phyloP scores from a whole-genome alignment of 768 basidiomycete genomes.

The Paxillus ammoniavirescens region DNA sequence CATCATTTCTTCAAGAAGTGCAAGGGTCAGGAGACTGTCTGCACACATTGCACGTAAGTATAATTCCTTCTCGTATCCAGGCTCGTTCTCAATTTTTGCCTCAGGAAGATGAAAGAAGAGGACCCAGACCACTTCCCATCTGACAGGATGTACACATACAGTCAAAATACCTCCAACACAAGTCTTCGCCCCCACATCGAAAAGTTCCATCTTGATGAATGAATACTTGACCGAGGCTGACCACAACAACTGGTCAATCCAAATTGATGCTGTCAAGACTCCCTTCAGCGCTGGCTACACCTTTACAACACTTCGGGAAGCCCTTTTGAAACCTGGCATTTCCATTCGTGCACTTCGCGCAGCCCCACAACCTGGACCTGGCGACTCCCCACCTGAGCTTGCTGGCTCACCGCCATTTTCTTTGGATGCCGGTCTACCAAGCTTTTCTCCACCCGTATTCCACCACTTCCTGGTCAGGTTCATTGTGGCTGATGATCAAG shows the following conservation, averaged over 20 bases:
- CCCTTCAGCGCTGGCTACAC: neutral
- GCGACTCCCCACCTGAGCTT: neutral
- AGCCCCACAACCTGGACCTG: neutral
- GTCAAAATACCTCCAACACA: neutral
- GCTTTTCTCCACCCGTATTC: neutral
- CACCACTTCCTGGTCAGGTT: slow-evolving; percentile 1
- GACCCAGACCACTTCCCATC: neutral
- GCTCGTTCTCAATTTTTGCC: neutral
- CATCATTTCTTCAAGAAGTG: neutral
- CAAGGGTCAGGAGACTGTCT: neutral
- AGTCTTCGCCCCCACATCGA: neutral
- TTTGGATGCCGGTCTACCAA: neutral
- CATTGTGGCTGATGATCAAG: slow-evolving; percentile 9
- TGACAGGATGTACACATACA: neutral
- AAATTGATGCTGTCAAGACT: neutral
- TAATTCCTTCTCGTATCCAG: neutral
- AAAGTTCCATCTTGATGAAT: neutral
- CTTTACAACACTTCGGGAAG: neutral
- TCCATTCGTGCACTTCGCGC: neutral
- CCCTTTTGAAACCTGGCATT: neutral
- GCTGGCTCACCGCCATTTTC: neutral
- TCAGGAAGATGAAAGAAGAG: neutral
- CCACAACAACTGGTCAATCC: neutral
- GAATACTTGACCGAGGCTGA: neutral
- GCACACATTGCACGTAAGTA: neutral